A percentile compares a stretch with the other conserved stretches of the same genome.
phyloP scores from a whole-genome alignment of 2,329 filamentous ascomycete genomes.

The Colletotrichum tabaci region DNA sequence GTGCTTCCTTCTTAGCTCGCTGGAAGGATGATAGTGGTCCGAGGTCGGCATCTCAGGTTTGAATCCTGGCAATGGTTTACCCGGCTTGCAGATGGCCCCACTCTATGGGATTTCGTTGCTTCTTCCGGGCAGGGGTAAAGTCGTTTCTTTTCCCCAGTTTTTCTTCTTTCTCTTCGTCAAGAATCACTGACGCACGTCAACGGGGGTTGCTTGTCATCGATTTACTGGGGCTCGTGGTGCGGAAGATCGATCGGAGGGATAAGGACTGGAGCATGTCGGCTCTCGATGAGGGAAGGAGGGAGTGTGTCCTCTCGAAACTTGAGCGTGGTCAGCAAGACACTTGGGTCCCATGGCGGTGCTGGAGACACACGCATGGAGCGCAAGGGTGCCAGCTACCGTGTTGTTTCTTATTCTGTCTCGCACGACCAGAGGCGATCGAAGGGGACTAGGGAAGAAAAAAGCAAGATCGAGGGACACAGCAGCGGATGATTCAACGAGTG shows the following conservation, averaged over 20 bases:
- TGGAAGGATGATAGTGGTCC: conserved; percentile 20
- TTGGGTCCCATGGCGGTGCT: background rate
- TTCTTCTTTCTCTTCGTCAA: conserved; percentile 2
- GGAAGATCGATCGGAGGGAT: conserved; percentile 39
- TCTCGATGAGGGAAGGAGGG: background rate
- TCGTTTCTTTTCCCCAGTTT: background rate
- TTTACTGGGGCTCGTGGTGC: conserved; percentile 8
- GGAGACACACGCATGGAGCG: background rate
- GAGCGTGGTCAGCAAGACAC: background rate
- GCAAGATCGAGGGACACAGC: background rate
- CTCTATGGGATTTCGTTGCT: background rate
- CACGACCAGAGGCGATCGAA: background rate
- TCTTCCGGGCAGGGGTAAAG: background rate
- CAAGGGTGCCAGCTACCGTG: background rate
- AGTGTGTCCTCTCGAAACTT: background rate
- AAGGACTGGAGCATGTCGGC: background rate
- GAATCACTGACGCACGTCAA: conserved; percentile 11
- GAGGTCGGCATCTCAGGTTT: conserved; percentile 24
- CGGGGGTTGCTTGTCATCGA: conserved; percentile 24
- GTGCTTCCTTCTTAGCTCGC: conserved; percentile 21
- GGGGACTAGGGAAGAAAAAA: background rate
- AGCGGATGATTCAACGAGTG: too few relatives aligned
- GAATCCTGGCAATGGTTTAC: conserved; percentile 8
- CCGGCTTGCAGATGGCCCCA: conserved; percentile 17
- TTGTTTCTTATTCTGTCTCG: background rate